Evolutionary conservation across 2,329 filamentous ascomycete species (phyloP), one percentile per base, ranked within the genome.

Genomic region (Sclerotinia spermophila): DNA sequence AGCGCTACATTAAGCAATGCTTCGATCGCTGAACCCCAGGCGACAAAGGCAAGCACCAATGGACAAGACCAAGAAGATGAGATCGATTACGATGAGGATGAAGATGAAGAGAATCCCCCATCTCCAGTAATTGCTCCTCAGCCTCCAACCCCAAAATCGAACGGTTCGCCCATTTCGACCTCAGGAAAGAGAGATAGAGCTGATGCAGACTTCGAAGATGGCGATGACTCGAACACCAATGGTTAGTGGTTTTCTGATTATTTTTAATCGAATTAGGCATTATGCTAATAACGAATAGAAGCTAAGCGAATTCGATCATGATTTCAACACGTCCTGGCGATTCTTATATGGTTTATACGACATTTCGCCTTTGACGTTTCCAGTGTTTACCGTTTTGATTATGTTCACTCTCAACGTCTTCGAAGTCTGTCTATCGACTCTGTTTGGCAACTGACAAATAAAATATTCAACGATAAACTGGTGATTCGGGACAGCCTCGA

Each of bases 231-330:
- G 45, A 71, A 71, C 65, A 71, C 60, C 66, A 76, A 75, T 60
- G 76, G 77, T 79, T 58, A 65, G 75, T 71, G 53, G 24, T 33
- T 30, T 33, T 44, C 19, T n/a, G 13, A n/a, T 13, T 38, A n/a
- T n/a, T 55, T 33, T 48, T 45, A 40, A 27, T 66, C 27, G 60
- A 44, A 44, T 55, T 42, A 38, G 5, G 24, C n/a, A 53, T 21
- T 64, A 35, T 66, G 55, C 75, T 79, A 72, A 78, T 59, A 45
- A 10, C 40, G 19, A 62, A n/a, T 56, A 80, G 79, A 78, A 74
- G 73, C 74, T 59, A 80, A 80, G 73, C 78, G 79, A 67, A 72
- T 73, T 60, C 73, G 77, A 67, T 77, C 78, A 69, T 79, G 69
- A 66, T 40, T 38, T 40, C 19, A 66, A 53, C 45, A 66, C n/a